phyloP scores from a whole-genome alignment of 768 basidiomycete species.

The Cyathus striatus region DNA sequence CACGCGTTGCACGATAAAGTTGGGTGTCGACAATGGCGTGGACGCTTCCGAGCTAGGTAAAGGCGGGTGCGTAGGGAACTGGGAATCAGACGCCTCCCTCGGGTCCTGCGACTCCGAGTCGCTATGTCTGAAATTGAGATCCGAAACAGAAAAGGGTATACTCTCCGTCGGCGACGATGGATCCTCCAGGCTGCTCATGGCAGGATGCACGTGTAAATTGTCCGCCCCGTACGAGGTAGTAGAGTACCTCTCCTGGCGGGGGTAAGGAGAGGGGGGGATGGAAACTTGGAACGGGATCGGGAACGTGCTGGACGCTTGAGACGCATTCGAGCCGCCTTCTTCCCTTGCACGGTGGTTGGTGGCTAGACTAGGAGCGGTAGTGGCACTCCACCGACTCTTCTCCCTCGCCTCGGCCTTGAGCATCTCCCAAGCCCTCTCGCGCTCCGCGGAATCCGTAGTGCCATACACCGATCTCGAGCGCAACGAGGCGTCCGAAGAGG shows the following conservation, averaged over 20 bases:
- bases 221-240: conserved; percentile 10
- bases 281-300: conserved; percentile 36
- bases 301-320: conserved; percentile 25
- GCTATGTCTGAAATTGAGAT: conserved; percentile 44
- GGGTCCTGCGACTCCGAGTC: conserved; percentile 26
- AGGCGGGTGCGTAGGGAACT: conserved; percentile 37
- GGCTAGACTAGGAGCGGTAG: conserved; percentile 24
- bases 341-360: conserved; percentile 7
- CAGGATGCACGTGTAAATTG: conserved; percentile 26
- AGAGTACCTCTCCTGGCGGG: conserved; percentile 15
- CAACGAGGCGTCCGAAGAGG: conserved; percentile 23
- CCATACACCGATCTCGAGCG: conserved; percentile 15
- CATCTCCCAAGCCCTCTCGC: neutral
- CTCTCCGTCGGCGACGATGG: conserved; percentile 52
- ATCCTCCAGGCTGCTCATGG: conserved; percentile 17
- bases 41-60: conserved; percentile 18
- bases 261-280: conserved; percentile 37
- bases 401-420: neutral
- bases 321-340: conserved; percentile 5
- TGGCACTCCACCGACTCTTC: conserved; percentile 38
- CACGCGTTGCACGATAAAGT: conserved; percentile 18
- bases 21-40: conserved; percentile 10
- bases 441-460: conserved; percentile 5
- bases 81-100: conserved; percentile 24
- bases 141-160: conserved; percentile 50